Percentiles rank a stretch among this genome's conserved stretches.
These are phyloP conservation scores for Speleostelium caveatum DNA, from an alignment of 78 protist genomes.

Conservation along the genomic window DNA sequence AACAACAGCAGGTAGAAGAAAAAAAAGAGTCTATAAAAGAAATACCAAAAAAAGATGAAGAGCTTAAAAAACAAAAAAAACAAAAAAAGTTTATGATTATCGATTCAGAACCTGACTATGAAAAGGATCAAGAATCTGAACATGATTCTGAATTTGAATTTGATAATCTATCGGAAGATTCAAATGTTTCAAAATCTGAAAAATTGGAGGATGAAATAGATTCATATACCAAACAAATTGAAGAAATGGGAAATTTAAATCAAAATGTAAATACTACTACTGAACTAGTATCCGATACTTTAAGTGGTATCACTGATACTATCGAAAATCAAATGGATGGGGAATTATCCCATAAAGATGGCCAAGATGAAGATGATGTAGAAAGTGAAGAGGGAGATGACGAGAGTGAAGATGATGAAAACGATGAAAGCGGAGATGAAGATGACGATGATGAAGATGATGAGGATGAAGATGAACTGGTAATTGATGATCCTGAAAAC, in stretches of 20 bases:
- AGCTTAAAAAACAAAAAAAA: too few relatives aligned
- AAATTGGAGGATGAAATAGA: background rate
- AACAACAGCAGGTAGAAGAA: slow-evolving; percentile 1
- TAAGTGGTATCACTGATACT: too few relatives aligned
- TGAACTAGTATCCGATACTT: too few relatives aligned
- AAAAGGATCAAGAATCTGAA: background rate
- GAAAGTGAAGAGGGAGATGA: too few relatives aligned
- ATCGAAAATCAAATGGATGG: too few relatives aligned
- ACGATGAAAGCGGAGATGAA: too few relatives aligned
- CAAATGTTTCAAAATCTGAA: too few relatives aligned
- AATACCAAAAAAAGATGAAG: too few relatives aligned
- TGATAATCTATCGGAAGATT: background rate
- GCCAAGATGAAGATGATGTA: background rate
- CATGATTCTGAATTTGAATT: background rate
- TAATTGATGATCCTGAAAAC: slow-evolving; percentile 7
- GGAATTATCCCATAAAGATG: background rate
- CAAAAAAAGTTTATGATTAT: background rate
- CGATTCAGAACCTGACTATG: background rate
- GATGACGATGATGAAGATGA: background rate
- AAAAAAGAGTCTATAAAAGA: too few relatives aligned
- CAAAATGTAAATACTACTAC: too few relatives aligned
- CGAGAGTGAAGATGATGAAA: background rate
- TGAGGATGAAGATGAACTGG: slow-evolving; percentile 11
- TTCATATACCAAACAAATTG: background rate
- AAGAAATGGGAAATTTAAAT: too few relatives aligned